These are phyloP conservation scores for Ophiosphaerella korrae DNA, from an alignment of 2,329 filamentous ascomycete species.

Conservation along the genomic window DNA sequence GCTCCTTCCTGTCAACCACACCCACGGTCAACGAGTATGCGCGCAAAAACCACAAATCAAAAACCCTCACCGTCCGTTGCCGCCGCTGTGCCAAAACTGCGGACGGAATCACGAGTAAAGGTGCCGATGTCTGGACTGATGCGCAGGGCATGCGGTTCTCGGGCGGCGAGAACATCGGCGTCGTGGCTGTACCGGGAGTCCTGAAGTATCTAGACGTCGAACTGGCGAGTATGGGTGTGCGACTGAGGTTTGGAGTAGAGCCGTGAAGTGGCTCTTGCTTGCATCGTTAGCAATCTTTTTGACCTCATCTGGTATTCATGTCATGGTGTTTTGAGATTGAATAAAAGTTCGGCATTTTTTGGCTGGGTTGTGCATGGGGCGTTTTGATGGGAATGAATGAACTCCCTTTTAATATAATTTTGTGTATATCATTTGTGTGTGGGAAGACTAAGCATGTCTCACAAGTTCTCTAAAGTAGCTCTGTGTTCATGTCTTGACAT, in stretches of 20 bases:
- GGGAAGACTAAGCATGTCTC: too few relatives aligned
- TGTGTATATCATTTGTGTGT: too few relatives aligned
- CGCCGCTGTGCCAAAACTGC: conserved; percentile 71
- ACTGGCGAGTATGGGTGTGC: conserved; percentile 92
- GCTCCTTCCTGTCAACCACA: conserved; percentile 87
- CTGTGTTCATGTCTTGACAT: too few relatives aligned
- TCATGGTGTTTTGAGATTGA: too few relatives aligned
- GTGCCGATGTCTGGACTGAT: conserved; percentile 79
- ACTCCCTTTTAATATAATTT: too few relatives aligned
- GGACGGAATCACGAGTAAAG: conserved; percentile 61
- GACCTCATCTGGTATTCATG: too few relatives aligned
- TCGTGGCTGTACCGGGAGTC: conserved; percentile 91
- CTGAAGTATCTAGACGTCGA: conserved; percentile 94
- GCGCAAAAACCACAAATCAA: conserved; percentile 65
- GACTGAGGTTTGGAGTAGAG: conserved; percentile 86
- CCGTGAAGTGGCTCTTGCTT: conserved; percentile 35
- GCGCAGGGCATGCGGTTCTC: conserved; percentile 81
- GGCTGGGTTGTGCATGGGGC: too few relatives aligned
- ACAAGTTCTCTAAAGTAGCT: too few relatives aligned
- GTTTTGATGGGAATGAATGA: too few relatives aligned
- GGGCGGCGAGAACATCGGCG: conserved; percentile 86
- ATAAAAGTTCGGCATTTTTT: too few relatives aligned
- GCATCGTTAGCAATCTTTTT: too few relatives aligned
- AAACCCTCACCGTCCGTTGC: conserved; percentile 75
- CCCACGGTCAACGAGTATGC: conserved; percentile 67